A percentile compares a stretch with the other conserved stretches of the same genome.
Evolutionary conservation across 2,329 filamentous ascomycete genomes (phyloP).

Genomic region (Epicoccum nigrum): DNA sequence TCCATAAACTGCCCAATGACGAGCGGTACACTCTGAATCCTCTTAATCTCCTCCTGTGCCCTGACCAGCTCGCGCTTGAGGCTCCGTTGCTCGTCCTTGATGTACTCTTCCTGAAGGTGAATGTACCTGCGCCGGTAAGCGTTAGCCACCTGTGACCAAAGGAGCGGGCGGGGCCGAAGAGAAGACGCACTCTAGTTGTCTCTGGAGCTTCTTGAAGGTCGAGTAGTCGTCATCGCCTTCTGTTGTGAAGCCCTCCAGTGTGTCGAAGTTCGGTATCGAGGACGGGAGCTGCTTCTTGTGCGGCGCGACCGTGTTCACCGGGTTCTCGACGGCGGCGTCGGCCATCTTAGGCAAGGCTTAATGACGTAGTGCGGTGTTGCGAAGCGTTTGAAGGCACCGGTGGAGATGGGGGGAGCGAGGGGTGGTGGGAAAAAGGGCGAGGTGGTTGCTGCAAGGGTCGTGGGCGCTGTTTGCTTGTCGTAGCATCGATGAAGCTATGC

Average conservation of each 20-base stretch:
- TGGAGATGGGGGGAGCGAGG: background rate
- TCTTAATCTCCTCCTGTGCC: conserved; percentile 98
- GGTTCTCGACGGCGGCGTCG: conserved; percentile 84
- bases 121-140: conserved; percentile 70
- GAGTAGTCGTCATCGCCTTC: conserved; percentile 93
- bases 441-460: conserved; percentile 6
- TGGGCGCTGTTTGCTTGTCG: conserved; percentile 23
- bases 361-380: background rate
- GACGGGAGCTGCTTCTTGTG: conserved; percentile 81
- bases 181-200: conserved; percentile 82
- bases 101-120: conserved; percentile 98
- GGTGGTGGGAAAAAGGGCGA: conserved; percentile 2
- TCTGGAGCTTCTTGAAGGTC: conserved; percentile 92
- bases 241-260: conserved; percentile 79
- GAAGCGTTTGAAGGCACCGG: background rate
- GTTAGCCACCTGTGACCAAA: conserved; percentile 34
- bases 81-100: conserved; percentile 99
- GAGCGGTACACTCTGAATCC: conserved; percentile 96
- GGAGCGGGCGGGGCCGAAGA: background rate
- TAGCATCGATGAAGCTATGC: conserved; percentile 38
- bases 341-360: conserved; percentile 65
- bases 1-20: conserved; percentile 99
- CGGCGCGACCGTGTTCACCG: conserved; percentile 73
- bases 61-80: conserved; percentile 96
- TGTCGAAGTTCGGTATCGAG: conserved; percentile 87